Percentiles rank a stretch among this genome's conserved stretches.
These are phyloP conservation scores for Friedmanniomyces simplex DNA, from an alignment of 495 filamentous ascomycete species.

Conservation along the genomic window DNA sequence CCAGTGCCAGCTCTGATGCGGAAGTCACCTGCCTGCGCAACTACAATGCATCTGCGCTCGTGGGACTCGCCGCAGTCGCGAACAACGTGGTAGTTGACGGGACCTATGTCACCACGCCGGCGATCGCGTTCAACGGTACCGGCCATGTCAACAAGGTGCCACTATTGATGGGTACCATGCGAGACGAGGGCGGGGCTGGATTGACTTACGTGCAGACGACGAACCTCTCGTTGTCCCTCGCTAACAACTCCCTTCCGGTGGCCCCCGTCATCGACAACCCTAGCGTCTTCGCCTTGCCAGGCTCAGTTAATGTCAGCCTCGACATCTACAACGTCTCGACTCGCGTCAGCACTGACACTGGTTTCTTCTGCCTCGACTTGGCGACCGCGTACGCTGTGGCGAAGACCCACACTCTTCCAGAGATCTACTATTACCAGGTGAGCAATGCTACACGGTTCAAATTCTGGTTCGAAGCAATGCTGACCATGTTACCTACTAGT, in stretches of 20 bases:
- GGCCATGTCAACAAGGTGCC: conserved; percentile 13
- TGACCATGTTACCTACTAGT: neutral
- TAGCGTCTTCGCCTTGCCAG: neutral
- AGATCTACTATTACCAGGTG: conserved; percentile 16
- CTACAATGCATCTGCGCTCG: conserved; percentile 13
- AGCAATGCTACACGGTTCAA: too few relatives aligned
- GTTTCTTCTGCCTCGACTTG: conserved; percentile 11
- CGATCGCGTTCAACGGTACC: conserved; percentile 8
- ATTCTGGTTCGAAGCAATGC: neutral
- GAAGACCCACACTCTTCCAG: conserved; percentile 5
- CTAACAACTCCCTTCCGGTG: neutral
- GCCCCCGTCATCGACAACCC: neutral
- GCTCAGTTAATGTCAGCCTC: neutral
- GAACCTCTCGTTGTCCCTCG: neutral
- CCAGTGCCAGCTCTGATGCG: neutral
- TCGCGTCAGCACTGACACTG: conserved; percentile 9
- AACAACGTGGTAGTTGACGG: conserved; percentile 15
- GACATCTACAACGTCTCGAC: conserved; percentile 15
- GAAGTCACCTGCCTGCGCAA: conserved; percentile 10
- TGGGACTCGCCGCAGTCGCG: conserved; percentile 1
- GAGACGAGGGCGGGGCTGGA: conserved; percentile 14
- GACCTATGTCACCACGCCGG: conserved; percentile 4
- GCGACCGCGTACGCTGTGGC: conserved; percentile 12
- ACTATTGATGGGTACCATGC: conserved; percentile 17
- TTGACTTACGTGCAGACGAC: neutral